Evolutionary conservation across 2,329 filamentous ascomycete species (phyloP).

Genomic region (Cladophialophora bantiana): DNA sequence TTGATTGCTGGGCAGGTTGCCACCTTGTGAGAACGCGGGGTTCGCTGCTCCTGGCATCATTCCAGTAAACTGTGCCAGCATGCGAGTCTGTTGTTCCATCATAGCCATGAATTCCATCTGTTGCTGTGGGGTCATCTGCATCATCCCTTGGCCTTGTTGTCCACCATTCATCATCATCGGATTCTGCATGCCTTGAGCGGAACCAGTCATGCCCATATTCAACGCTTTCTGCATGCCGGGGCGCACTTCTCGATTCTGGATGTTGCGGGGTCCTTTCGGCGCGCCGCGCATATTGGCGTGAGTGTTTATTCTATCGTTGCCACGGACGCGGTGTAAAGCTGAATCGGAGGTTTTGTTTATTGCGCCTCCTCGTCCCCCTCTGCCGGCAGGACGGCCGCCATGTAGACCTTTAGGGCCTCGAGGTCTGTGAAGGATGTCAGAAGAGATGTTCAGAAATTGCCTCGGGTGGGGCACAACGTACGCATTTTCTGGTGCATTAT

Average conservation of each 20-base stretch:
- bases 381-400: conserved; percentile 69
- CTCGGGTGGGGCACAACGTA: conserved; percentile 26
- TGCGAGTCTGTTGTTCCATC: conserved; percentile 84
- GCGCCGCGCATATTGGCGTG: conserved; percentile 68
- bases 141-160: conserved; percentile 58
- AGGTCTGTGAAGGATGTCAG: conserved; percentile 64
- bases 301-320: conserved; percentile 80
- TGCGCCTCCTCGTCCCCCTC: conserved; percentile 82
- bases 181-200: conserved; percentile 43
- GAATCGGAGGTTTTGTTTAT: conserved; percentile 79
- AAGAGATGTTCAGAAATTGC: neutral
- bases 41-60: conserved; percentile 61
- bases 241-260: conserved; percentile 52
- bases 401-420: conserved; percentile 97
- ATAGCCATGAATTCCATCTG: conserved; percentile 77
- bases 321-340: conserved; percentile 81
- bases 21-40: conserved; percentile 52
- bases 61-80: conserved; percentile 76
- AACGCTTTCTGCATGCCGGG: conserved; percentile 56
- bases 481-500: conserved; percentile 41
- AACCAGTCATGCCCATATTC: conserved; percentile 44
- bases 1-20: conserved; percentile 47
- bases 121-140: conserved; percentile 69
- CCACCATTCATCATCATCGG: conserved; percentile 55
- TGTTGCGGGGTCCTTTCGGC: conserved; percentile 73